Conservation (phyloP, 768 basidiomycete species). For the Lentinula raphanica region DNA sequence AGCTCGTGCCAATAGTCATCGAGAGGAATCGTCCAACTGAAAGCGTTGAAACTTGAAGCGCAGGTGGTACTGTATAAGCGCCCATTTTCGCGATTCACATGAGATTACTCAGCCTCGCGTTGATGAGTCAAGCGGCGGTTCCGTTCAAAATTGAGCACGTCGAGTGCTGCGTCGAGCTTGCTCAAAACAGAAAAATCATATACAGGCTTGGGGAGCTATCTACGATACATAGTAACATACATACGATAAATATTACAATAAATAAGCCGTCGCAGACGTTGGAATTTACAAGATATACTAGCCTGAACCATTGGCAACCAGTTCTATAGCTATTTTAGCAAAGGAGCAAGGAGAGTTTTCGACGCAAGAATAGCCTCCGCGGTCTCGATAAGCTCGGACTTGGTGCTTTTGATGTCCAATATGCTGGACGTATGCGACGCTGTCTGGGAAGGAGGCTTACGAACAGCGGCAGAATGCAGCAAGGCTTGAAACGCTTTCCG, state of each 20-base stretch:
- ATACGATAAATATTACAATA: not conserved
- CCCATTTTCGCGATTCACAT: not conserved
- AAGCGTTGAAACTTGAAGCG: too few species aligned
- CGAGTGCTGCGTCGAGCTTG: too few species aligned
- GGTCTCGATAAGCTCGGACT: slow-evolving; percentile 12
- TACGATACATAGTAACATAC: not conserved
- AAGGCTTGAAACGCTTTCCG: not conserved
- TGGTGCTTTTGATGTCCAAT: slow-evolving; percentile 29
- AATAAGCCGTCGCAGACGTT: not conserved
- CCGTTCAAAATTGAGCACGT: too few species aligned
- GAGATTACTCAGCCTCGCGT: not conserved
- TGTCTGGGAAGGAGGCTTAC: not conserved
- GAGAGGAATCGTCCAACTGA: too few species aligned
- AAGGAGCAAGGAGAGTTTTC: not conserved
- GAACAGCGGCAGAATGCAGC: not conserved
- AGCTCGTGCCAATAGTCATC: not conserved
- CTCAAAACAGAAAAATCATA: too few species aligned
- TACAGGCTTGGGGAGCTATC: not conserved
- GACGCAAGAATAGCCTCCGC: slow-evolving; percentile 1
- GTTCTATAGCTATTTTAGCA: not conserved
- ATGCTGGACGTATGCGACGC: slow-evolving; percentile 16
- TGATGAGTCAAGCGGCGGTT: too few species aligned
- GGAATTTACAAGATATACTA: not conserved
- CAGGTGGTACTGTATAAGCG: too few species aligned
- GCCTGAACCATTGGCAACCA: not conserved